Conservation (phyloP, 177 flowering plant species). For the Tripterygium wilfordii region DNA sequence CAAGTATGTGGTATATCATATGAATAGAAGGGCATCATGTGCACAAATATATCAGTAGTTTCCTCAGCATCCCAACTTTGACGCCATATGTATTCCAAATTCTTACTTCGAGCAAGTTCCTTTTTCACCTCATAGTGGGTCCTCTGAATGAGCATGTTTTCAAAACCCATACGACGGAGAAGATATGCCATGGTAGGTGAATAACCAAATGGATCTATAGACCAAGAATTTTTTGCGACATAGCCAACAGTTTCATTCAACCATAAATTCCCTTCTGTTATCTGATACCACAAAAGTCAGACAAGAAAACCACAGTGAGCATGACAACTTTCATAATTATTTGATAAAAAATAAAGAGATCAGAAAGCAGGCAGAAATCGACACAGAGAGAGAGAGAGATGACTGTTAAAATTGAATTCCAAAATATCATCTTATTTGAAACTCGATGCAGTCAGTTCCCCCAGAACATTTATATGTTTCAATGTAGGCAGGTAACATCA, state of each 20-base stretch:
- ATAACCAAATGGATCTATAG: conserved; percentile 98
- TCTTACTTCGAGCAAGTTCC: conserved; percentile 75
- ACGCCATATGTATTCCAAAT: conserved; percentile 92
- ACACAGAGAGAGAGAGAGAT: no score
- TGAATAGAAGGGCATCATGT: conserved; percentile 99
- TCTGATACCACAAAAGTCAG: no score
- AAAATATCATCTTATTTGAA: no score
- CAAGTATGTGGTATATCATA: conserved; percentile 98
- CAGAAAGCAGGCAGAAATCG: no score
- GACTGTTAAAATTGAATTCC: no score
- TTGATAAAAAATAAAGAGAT: background rate
- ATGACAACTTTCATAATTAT: background rate
- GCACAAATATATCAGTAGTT: conserved; percentile 94
- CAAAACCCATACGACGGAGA: conserved; percentile 97
- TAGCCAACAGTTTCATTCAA: conserved; percentile 86
- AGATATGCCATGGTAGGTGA: conserved; percentile 99
- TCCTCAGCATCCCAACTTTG: conserved; percentile 96
- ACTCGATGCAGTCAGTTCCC: no score
- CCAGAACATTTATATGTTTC: no score
- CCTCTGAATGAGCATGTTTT: conserved; percentile 98
- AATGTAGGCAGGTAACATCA: no score
- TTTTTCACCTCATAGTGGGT: conserved; percentile 98
- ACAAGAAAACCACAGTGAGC: background rate
- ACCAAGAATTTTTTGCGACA: conserved; percentile 96
- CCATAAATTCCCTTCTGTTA: conserved; percentile 97